Base-by-base conservation (phyloP, 352 stramenopile species). In the Globisporangium cystogenes region DNA sequence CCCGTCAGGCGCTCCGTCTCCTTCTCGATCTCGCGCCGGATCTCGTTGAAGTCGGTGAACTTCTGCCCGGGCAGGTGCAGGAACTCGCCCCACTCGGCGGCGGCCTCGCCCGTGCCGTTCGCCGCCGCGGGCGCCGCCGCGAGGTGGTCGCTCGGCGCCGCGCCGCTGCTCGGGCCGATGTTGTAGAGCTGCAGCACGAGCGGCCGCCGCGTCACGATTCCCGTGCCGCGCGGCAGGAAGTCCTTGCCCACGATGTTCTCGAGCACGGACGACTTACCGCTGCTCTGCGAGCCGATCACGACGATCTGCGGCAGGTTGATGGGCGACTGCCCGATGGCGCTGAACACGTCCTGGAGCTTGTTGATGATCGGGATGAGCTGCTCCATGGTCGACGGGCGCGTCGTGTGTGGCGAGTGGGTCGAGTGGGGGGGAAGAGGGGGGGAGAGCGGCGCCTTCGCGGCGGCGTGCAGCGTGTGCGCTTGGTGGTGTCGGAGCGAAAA, bases 311-410 rank as follows among this genome's bases (percentile, higher is more conserved):
- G 97, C 37, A 99, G 74, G 68, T 99, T 97, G 49, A 99, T 92
- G 21, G 92, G 87, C 47, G 84, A 90, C 71, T 97, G 90, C 20
- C 95, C 95, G 65, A 98, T 98, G 44, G 93, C 92, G 48, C 76
- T 96, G 72, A 98, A 98, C 33, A 99, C 97, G 77, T 99, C 97
- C 84, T 99, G 97, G 11, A 99, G 86, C 80, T 99, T 99, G 70
- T 99, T 99, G 60, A 99, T 97, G 62, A 99, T 98, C 35, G 96
- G 96, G 68, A 99, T 99, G 20, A 99, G 83, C 72, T 99, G 88
- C 58, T 99, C 96, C 97, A 99, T 99, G 18, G 54, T 16, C n/a
- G n/a, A n/a, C n/a, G n/a, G 29, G 26, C 18, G n/a, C 23, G 14
- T 48, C 1, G 8, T 21, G 24, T 42, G 33, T 52, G 35, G 29